Percentiles rank a stretch among this genome's conserved stretches.
phyloP scores from a whole-genome alignment of 257 asterid species.

The Nicotiana otophora region DNA sequence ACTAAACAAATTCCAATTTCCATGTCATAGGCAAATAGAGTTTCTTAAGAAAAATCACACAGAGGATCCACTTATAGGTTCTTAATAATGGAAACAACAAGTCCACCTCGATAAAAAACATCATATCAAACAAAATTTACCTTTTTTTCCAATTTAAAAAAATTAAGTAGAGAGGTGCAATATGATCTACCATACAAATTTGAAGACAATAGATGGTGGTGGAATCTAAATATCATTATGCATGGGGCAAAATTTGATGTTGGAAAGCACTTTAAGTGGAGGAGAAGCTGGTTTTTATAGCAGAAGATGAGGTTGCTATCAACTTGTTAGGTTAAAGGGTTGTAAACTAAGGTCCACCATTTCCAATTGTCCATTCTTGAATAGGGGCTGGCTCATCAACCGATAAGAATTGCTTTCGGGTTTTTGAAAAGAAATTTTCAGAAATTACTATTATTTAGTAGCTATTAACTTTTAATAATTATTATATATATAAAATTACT shows the following conservation, averaged over 20 bases:
- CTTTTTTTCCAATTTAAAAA: neutral
- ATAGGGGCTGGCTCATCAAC: neutral
- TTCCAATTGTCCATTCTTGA: conserved; percentile 16
- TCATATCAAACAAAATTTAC: conserved; percentile 4
- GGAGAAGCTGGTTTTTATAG: neutral
- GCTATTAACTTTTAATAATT: no score
- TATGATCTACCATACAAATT: neutral
- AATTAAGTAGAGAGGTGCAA: neutral
- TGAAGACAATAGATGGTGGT: conserved; percentile 24
- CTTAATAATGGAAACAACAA: no score
- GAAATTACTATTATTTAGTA: no score
- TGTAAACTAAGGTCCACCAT: conserved; percentile 23
- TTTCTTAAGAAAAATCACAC: no score
- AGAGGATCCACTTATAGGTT: no score
- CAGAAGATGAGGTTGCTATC: conserved; percentile 16
- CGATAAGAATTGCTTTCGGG: no score
- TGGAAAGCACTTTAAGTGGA: conserved; percentile 19
- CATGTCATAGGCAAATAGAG: no score
- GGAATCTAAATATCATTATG: conserved; percentile 16
- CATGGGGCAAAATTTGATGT: neutral
- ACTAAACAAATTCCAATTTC: no score
- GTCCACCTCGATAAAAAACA: neutral
- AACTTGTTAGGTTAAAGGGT: conserved; percentile 16
- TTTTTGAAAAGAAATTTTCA: no score
- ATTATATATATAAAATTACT: no score